Evolutionary conservation across 139 green algal species (phyloP).

Genomic region (Zygnema circumcarinatum): DNA sequence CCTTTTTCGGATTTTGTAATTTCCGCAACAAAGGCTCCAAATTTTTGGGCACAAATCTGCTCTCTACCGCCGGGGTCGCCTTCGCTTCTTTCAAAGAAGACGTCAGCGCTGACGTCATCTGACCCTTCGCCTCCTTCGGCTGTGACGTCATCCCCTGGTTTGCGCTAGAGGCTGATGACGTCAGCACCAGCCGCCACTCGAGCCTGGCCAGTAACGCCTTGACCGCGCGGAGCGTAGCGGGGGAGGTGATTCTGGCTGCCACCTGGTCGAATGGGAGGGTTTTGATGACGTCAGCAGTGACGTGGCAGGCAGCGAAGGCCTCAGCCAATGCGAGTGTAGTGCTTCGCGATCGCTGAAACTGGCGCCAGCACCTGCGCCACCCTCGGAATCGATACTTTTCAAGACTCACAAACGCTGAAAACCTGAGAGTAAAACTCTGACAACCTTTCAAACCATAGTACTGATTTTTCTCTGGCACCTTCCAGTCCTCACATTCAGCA

Average conservation of each 20-base stretch:
- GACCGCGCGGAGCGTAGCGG: neutral
- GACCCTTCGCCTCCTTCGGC: neutral
- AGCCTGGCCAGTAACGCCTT: conserved; percentile 22
- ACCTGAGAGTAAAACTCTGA: neutral
- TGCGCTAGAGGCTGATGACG: neutral
- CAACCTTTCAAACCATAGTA: no score
- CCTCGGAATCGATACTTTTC: no score
- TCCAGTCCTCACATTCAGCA: no score
- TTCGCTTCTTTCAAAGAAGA: neutral
- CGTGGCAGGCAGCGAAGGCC: conserved; percentile 25
- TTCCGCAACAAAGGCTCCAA: neutral
- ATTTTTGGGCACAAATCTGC: neutral
- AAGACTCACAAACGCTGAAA: neutral
- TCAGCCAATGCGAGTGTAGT: conserved; percentile 32
- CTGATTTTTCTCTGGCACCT: no score
- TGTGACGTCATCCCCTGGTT: neutral
- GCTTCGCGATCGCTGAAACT: conserved; percentile 14
- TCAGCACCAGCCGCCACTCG: conserved; percentile 20
- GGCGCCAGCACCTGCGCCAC: conserved; percentile 25
- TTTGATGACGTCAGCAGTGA: neutral
- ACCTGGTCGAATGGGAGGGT: conserved; percentile 30
- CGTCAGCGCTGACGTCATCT: neutral
- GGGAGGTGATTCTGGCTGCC: conserved; percentile 31
- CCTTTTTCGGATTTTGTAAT: conserved; percentile 1
- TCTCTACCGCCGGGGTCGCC: neutral